Conservation (phyloP, 495 filamentous ascomycete species). For the Daldinia childiae region DNA sequence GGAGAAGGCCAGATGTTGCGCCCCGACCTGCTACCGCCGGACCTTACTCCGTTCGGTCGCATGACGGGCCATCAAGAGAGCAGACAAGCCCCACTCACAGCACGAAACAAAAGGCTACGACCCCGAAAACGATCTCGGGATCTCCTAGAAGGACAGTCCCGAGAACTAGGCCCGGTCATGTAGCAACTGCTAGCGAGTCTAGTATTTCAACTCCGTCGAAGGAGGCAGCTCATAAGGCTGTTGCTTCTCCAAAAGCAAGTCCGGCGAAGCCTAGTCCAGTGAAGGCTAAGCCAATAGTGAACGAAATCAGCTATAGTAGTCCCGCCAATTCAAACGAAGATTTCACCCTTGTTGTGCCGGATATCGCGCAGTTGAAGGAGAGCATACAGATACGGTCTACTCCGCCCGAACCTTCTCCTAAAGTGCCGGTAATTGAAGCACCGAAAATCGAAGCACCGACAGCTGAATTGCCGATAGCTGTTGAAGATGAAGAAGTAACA, state of each 20-base stretch:
- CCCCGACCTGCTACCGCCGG: constrained; percentile 65
- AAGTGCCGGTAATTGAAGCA: constrained; percentile 9
- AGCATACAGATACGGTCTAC: constrained; percentile 15
- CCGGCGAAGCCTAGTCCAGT: constrained; percentile 40
- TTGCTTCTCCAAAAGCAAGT: constrained; percentile 45
- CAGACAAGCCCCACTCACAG: constrained; percentile 52
- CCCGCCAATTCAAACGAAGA: constrained; percentile 58
- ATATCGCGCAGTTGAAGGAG: constrained; percentile 34
- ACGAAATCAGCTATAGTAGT: constrained; percentile 44
- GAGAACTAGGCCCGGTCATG: constrained; percentile 54
- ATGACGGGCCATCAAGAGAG: constrained; percentile 55
- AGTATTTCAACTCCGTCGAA: constrained; percentile 51
- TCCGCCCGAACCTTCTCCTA: constrained; percentile 32
- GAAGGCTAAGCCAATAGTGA: constrained; percentile 34
- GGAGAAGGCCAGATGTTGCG: constrained; percentile 58
- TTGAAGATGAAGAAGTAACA: constrained; percentile 20
- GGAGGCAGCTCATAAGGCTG: constrained; percentile 38
- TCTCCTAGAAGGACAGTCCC: constrained; percentile 58
- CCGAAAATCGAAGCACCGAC: background rate
- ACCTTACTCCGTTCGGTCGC: constrained; percentile 64
- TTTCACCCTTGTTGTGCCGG: constrained; percentile 60
- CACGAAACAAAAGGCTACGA: constrained; percentile 49
- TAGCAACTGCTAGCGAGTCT: constrained; percentile 56
- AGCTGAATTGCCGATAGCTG: background rate
- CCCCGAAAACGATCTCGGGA: constrained; percentile 51